Base-by-base conservation (phyloP, 1,284 basidiomycete genomes). In the Vanrija humicola region DNA sequence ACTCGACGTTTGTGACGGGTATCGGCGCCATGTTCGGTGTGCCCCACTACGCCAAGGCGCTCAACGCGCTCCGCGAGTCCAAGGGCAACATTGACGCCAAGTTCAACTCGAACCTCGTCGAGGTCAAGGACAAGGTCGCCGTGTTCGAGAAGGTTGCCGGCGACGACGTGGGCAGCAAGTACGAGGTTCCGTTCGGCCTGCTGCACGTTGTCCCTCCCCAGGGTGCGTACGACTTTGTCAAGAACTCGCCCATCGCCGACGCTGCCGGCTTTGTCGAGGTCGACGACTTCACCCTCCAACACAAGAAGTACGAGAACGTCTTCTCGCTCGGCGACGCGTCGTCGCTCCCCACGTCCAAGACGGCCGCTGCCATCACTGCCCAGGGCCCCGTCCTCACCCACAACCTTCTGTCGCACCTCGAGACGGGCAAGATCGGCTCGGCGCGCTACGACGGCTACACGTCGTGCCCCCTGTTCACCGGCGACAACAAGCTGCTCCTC, bases 301-400 rank as follows among this genome's bases (percentile, higher is more conserved):
- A 95, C 74, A 85, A 82, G 58, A 92, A 93, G 59, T 82, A 75
- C 72, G 77, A 80, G 54, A 97, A 97, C 75, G 82, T 98, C 34
- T 98, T 94, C 76, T 83, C 89, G 8, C 72, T 96, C 19, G 95
- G 95, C 25, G 95, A 98, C 72, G 89, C 88, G 62, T 89, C 90
- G 25, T 90, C 86, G 50, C 78, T 96, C 43, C 93, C 94, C 6
- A 98, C 92, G 14, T 92, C 89, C 75, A 98, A 96, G 82, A 98
- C 95, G 1, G 90, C 89, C 0, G 94, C 95, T 3, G 95, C 94
- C 1, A 89, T 97, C 68, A 92, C 89, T 2, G 84, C 84, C 0
- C 90, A 98, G 74, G 86, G 89, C 0, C 95, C 95, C n/a, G 87
- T 98, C 2, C 80, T 98, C 48, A 85, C 88, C 1, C 89, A 95